Base-by-base conservation (phyloP, 2,329 filamentous ascomycete species). In the Meredithiella fracta region DNA sequence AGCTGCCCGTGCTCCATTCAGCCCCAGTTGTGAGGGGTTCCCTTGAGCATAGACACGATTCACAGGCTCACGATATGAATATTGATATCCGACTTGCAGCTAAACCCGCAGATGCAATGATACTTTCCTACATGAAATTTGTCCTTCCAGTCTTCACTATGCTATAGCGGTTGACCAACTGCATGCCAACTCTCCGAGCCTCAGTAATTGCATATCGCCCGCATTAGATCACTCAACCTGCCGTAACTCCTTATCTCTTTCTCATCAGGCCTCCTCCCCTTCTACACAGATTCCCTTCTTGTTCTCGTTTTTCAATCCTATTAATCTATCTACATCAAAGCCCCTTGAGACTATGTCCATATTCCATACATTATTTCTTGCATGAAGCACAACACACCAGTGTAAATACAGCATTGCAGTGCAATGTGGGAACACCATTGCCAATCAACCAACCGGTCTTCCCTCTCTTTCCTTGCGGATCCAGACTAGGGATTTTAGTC, bases 381-480 rank as follows among this genome's bases (percentile, higher is more conserved):
- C 49, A 51, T 31, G 31, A 29, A 51, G 15, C 49, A 34, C 26
- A 51, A 51, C 49, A 51, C 26, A 34, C 23, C 49, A 51, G 26
- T 38, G 29, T 15, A 51, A 37, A 51, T 26, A 51, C 3, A 51
- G 29, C 29, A 51, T 22, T 51, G 49, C 49, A 51, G 29, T 34
- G 49, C 49, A 51, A 51, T 51, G 49, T 51, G 26, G 49, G 17
- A 26, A 34, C 25, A 2, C 15, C n/a, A 23, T 26, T 9, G 17
- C 49, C 49, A 51, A 38, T 26, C 49, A 37, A 29, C 8, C 34
- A 17, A 11, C 20, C 40, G 8, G n/a, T 44, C 40, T 3, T 44
- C 17, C 14, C 40, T 44, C 15, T 44, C 7, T 8, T 44, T 7
- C 15, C 11, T 38, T 14, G 37, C 37, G 3, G 37, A 8, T n/a